Evolutionary conservation across 2,329 filamentous ascomycete genomes (phyloP).

Genomic region (Aspergillus intermedius): DNA sequence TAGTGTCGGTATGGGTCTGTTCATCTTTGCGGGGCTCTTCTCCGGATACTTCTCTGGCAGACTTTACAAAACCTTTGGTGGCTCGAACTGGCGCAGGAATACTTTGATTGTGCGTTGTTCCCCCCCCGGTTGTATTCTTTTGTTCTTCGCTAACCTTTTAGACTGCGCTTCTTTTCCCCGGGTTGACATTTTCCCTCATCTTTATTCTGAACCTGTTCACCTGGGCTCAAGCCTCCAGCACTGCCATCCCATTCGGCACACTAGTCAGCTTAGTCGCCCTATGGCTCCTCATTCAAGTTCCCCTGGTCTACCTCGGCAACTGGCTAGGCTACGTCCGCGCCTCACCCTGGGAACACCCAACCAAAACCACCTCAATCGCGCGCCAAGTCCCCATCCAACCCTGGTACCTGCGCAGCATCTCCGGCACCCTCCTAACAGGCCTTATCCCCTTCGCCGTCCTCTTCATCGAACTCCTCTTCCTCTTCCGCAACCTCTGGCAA

Average conservation of each 20-base stretch:
- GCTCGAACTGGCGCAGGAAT: constrained; percentile 67
- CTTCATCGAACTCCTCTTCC: constrained; percentile 79
- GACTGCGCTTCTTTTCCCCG: constrained; percentile 73
- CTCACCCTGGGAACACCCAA: constrained; percentile 71
- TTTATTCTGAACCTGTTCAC: constrained; percentile 84
- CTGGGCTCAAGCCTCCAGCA: constrained; percentile 83
- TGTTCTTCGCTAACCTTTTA: constrained; percentile 13
- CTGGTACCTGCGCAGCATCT: constrained; percentile 64
- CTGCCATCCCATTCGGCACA: constrained; percentile 76
- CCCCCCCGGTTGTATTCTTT: neutral
- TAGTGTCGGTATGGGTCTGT: constrained; percentile 74
- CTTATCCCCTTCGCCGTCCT: constrained; percentile 79
- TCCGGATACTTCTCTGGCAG: constrained; percentile 82
- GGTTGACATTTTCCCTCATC: constrained; percentile 65
- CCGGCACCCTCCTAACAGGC: constrained; percentile 64
- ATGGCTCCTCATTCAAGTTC: constrained; percentile 81
- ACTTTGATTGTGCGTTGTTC: constrained; percentile 52
- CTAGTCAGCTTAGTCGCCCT: constrained; percentile 65
- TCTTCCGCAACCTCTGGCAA: constrained; percentile 82
- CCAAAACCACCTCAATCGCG: constrained; percentile 64
- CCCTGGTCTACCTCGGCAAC: constrained; percentile 72
- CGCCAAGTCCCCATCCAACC: constrained; percentile 68
- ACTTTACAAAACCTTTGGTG: constrained; percentile 77
- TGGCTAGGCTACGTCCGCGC: constrained; percentile 67
- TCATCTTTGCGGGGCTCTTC: constrained; percentile 74